phyloP scores from a whole-genome alignment of 2,329 filamentous ascomycete genomes.

The Xylaria polymorpha region DNA sequence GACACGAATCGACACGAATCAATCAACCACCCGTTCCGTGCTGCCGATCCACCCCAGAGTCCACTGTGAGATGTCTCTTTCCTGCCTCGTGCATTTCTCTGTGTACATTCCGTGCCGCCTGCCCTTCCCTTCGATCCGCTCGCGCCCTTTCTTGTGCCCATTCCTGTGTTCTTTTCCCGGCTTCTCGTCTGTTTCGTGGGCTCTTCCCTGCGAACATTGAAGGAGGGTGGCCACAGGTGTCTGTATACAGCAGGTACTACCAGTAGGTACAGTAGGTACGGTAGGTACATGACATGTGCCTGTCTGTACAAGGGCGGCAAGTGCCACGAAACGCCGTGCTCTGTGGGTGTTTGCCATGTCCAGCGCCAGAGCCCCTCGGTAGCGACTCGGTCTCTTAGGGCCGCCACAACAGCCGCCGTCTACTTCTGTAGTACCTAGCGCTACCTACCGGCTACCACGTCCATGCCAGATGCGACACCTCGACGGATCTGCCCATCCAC shows the following conservation, averaged over 20 bases:
- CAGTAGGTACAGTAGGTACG: neutral
- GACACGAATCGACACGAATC: constrained; percentile 16
- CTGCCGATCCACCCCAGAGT: constrained; percentile 21
- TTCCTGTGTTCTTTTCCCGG: neutral
- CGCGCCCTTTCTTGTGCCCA: constrained; percentile 1
- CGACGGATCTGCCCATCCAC: constrained; percentile 10
- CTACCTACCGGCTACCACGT: constrained; percentile 3
- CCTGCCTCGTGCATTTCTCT: constrained; percentile 21
- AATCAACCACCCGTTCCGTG: constrained; percentile 8
- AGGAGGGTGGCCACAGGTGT: neutral
- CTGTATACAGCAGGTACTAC: neutral
- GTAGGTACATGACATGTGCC: neutral
- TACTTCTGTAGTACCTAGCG: constrained; percentile 13
- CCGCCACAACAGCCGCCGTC: constrained; percentile 13
- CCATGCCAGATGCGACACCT: constrained; percentile 7
- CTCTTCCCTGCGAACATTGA: constrained; percentile 14
- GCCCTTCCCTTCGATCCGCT: neutral
- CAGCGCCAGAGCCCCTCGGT: constrained; percentile 12
- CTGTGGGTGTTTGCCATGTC: constrained; percentile 21
- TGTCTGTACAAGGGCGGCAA: constrained; percentile 30
- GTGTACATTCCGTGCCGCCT: constrained; percentile 1
- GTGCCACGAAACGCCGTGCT: constrained; percentile 36
- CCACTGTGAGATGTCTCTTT: constrained; percentile 26
- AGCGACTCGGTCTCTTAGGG: constrained; percentile 24
- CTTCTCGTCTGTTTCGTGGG: neutral